These are phyloP conservation scores for Pharnaceum exiguum DNA, from an alignment of 148 eudicot species.

Conservation along the genomic window DNA sequence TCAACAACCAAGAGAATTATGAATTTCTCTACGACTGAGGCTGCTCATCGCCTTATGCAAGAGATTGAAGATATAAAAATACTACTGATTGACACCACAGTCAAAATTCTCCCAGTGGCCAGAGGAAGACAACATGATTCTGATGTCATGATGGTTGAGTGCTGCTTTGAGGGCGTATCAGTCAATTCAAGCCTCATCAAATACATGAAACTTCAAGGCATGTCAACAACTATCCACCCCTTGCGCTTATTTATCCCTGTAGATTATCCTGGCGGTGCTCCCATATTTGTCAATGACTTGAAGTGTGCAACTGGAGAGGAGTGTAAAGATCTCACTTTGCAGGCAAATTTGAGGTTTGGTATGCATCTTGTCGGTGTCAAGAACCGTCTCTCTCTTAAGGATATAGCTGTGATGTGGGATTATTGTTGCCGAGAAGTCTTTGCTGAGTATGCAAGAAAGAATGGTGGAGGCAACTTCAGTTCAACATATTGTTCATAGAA, in stretches of 20 bases:
- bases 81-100: too few species aligned
- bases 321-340: not conserved
- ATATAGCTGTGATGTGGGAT: conserved; percentile 35
- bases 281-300: conserved; percentile 1
- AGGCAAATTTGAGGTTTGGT: conserved; percentile 9
- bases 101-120: too few species aligned
- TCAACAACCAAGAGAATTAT: too few species aligned
- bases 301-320: not conserved
- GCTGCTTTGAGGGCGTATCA: conserved; percentile 11
- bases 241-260: conserved; percentile 17
- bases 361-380: not conserved
- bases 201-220: not conserved
- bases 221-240: conserved; percentile 6
- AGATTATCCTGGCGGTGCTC: conserved; percentile 15
- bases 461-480: conserved; percentile 38
- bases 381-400: conserved; percentile 24
- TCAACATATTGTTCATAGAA: conserved; percentile 32
- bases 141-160: conserved; percentile 3
- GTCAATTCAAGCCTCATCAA: conserved; percentile 4
- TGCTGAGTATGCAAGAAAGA: conserved; percentile 21
- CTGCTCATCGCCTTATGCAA: too few species aligned
- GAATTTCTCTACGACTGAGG: too few species aligned
- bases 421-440: conserved; percentile 29
- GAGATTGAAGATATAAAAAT: too few species aligned
- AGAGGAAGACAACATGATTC: not conserved